Percentiles rank a stretch among this genome's conserved stretches.
Evolutionary conservation across 1,284 basidiomycete species (phyloP).

Genomic region (Marasmius tenuissimus): DNA sequence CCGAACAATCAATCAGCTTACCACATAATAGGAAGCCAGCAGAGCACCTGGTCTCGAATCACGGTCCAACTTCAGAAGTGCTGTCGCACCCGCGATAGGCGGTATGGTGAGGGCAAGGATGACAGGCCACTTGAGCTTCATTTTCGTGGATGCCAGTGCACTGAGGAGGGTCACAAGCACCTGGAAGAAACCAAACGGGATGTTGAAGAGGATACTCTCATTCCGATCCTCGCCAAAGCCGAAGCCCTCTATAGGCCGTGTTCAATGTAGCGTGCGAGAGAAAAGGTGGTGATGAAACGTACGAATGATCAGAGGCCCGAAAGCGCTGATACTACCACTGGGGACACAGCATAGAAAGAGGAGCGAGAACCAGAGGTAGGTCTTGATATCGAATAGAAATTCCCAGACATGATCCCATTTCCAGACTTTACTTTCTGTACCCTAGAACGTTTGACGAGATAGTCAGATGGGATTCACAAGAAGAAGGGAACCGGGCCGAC

Average conservation of each 20-base stretch:
- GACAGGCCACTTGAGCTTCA: conserved; percentile 51
- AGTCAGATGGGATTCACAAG: conserved; percentile 10
- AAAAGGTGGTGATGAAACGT: conserved; percentile 6
- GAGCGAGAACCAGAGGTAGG: conserved; percentile 42
- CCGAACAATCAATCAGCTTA: conserved; percentile 30
- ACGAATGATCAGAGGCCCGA: conserved; percentile 45
- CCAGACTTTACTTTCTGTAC: conserved; percentile 39
- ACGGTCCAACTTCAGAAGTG: conserved; percentile 33
- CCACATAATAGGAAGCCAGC: conserved; percentile 42
- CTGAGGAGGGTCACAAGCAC: conserved; percentile 38
- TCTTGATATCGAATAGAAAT: conserved; percentile 40
- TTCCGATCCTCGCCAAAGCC: conserved; percentile 27
- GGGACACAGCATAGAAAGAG: conserved; percentile 42
- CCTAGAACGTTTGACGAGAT: neutral
- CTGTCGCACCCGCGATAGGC: conserved; percentile 38
- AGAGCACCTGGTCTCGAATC: conserved; percentile 30
- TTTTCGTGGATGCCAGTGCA: conserved; percentile 42
- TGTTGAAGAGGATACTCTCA: conserved; percentile 48
- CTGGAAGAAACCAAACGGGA: conserved; percentile 49
- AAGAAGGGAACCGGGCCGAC: conserved; percentile 10
- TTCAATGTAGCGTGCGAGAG: neutral
- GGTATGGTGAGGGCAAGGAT: conserved; percentile 40
- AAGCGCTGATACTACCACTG: conserved; percentile 38
- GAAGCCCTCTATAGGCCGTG: conserved; percentile 26
- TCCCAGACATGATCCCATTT: conserved; percentile 47